Base-by-base conservation (phyloP, 768 basidiomycete genomes). In the Ephemerocybe angulata region DNA sequence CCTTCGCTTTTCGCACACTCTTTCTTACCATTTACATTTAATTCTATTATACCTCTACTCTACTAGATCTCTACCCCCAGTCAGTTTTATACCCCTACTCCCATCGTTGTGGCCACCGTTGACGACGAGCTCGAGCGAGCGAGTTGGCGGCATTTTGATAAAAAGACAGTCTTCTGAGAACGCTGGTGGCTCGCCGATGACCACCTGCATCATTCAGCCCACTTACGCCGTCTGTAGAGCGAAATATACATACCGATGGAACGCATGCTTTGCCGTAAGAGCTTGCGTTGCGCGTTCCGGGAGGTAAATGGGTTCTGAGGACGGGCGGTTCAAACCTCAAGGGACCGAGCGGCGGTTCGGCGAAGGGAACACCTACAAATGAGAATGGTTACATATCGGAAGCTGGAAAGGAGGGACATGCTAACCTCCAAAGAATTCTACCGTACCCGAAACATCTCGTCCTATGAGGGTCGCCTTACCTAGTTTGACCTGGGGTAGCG, bases 81-180 rank as follows among this genome's bases (percentile, higher is more conserved):
- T n/a, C n/a, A n/a, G n/a, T n/a, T n/a, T n/a, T n/a, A n/a, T n/a
- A n/a, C n/a, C n/a, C n/a, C n/a, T n/a, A n/a, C n/a, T n/a, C n/a
- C n/a, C n/a, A n/a, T n/a, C n/a, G n/a, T n/a, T n/a, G n/a, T n/a
- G n/a, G n/a, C n/a, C n/a, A n/a, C n/a, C n/a, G n/a, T n/a, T n/a
- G n/a, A n/a, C n/a, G n/a, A n/a, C n/a, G n/a, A n/a, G n/a, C n/a
- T n/a, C n/a, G n/a, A n/a, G n/a, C n/a, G n/a, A n/a, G n/a, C n/a
- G n/a, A n/a, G n/a, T n/a, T n/a, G n/a, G n/a, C n/a, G n/a, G n/a
- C n/a, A n/a, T n/a, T n/a, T 85, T 84, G 49, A 85, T 69, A 22
- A 80, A 82, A 47, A 86, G 66, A 61, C 82, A 85, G 56, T 85
- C 83, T 63, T 86, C 83, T 22, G 80, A 80, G 38, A 65, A 73